phyloP scores from a whole-genome alignment of 2,329 filamentous ascomycete species.

The Aspergillus caelatus region DNA sequence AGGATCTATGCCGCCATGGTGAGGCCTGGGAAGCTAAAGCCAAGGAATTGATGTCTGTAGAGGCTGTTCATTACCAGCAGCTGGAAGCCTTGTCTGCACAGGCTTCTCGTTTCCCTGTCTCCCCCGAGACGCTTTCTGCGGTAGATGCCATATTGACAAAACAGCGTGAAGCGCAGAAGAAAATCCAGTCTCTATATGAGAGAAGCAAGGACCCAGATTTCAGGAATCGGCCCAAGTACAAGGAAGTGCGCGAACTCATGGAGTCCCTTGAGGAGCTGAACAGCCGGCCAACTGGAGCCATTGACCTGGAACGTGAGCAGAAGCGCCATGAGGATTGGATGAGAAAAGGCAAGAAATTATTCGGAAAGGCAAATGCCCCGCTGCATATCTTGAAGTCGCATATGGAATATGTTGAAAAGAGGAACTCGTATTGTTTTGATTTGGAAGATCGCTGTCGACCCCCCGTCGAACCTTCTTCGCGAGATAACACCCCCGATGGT shows the following conservation, averaged over 20 bases:
- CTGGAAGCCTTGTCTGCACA: slow-evolving; percentile 88
- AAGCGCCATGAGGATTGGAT: slow-evolving; percentile 99
- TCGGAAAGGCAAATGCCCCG: slow-evolving; percentile 96
- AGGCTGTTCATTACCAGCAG: slow-evolving; percentile 90
- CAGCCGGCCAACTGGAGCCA: slow-evolving; percentile 85
- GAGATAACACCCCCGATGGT: slow-evolving; percentile 70
- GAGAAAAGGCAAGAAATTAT: slow-evolving; percentile 95
- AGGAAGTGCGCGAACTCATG: slow-evolving; percentile 87
- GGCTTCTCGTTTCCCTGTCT: slow-evolving; percentile 78
- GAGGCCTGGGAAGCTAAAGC: slow-evolving; percentile 92
- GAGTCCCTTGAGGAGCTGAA: slow-evolving; percentile 85
- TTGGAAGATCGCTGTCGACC: slow-evolving; percentile 83
- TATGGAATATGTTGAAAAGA: slow-evolving; percentile 88
- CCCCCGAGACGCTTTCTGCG: slow-evolving; percentile 73
- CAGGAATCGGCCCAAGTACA: slow-evolving; percentile 79
- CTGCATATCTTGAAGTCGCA: slow-evolving; percentile 93
- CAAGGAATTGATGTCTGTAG: slow-evolving; percentile 87
- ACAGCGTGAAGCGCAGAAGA: slow-evolving; percentile 88
- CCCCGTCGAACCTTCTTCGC: slow-evolving; percentile 87
- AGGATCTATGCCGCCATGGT: slow-evolving; percentile 74
- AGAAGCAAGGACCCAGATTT: slow-evolving; percentile 75
- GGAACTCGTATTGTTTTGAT: slow-evolving; percentile 90
- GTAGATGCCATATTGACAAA: slow-evolving; percentile 95
- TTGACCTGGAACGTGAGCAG: slow-evolving; percentile 91
- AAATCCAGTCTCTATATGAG: slow-evolving; percentile 80